These are phyloP conservation scores for Microsporum ferrugineum DNA, from an alignment of 2,329 filamentous ascomycete species.

Conservation along the genomic window DNA sequence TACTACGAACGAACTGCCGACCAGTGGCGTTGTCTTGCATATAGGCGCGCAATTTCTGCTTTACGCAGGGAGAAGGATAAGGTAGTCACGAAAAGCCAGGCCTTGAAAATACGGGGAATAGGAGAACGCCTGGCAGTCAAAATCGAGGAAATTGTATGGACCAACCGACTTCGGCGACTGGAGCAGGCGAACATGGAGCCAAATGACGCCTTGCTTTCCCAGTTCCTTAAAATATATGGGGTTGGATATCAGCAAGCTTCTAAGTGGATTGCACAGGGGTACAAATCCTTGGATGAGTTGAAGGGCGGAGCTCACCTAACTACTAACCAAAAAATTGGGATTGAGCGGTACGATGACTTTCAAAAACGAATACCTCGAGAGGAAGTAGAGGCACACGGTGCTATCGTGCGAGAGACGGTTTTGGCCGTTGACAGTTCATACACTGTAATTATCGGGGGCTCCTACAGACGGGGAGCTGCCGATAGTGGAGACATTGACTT, in stretches of 20 bases:
- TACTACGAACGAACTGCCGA: slow-evolving; percentile 68
- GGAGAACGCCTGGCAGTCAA: slow-evolving; percentile 65
- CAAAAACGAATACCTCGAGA: slow-evolving; percentile 62
- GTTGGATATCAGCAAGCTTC: slow-evolving; percentile 59
- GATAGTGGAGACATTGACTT: slow-evolving; percentile 75
- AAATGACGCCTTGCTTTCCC: slow-evolving; percentile 50
- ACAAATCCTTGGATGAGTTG: slow-evolving; percentile 63
- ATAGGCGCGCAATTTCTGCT: slow-evolving; percentile 64
- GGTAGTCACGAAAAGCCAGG: slow-evolving; percentile 59
- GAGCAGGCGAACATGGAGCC: slow-evolving; percentile 59
- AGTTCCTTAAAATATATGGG: slow-evolving; percentile 70
- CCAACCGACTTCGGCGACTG: slow-evolving; percentile 57
- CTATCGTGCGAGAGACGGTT: slow-evolving; percentile 50
- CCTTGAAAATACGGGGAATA: slow-evolving; percentile 54
- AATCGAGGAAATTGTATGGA: slow-evolving; percentile 78
- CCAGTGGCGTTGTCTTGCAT: slow-evolving; percentile 62
- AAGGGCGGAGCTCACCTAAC: slow-evolving; percentile 50
- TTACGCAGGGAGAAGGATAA: slow-evolving; percentile 54
- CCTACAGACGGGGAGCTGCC: slow-evolving; percentile 67
- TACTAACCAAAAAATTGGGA: slow-evolving; percentile 58
- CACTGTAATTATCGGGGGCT: slow-evolving; percentile 66
- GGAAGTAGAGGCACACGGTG: slow-evolving; percentile 61
- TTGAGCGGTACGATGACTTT: slow-evolving; percentile 72
- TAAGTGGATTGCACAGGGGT: slow-evolving; percentile 65
- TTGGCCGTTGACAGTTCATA: slow-evolving; percentile 50